phyloP scores from a whole-genome alignment of 2,329 filamentous ascomycete genomes.

The Claviceps maximensis region DNA sequence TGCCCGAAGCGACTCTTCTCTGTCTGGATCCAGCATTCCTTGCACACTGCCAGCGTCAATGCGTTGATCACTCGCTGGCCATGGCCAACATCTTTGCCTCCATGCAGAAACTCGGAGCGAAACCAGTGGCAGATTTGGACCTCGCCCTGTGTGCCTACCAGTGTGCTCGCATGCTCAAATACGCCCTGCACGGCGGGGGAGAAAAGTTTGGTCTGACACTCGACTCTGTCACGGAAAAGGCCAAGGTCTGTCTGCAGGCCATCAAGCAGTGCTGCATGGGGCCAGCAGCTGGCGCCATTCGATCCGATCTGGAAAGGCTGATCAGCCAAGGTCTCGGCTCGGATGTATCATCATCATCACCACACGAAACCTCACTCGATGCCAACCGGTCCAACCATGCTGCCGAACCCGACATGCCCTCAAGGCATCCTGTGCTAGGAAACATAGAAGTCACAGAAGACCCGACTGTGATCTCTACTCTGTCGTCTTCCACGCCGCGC shows the following conservation, averaged over 20 bases:
- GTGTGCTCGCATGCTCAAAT: slow-evolving; percentile 39
- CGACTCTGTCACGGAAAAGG: slow-evolving; percentile 35
- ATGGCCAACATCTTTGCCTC: slow-evolving; percentile 43
- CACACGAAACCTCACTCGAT: slow-evolving; percentile 4
- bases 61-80: slow-evolving; percentile 39
- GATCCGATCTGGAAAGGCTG: slow-evolving; percentile 36
- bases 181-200: slow-evolving; percentile 32
- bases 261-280: slow-evolving; percentile 38
- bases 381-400: neutral
- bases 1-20: slow-evolving; percentile 30
- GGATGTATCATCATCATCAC: slow-evolving; percentile 9
- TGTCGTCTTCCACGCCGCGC: neutral
- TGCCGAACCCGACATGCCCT: slow-evolving; percentile 6
- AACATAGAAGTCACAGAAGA: slow-evolving; percentile 15
- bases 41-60: slow-evolving; percentile 34
- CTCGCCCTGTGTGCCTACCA: slow-evolving; percentile 43
- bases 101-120: slow-evolving; percentile 36
- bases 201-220: slow-evolving; percentile 29
- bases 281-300: slow-evolving; percentile 34
- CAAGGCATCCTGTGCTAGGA: slow-evolving; percentile 9
- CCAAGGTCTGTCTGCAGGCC: slow-evolving; percentile 36
- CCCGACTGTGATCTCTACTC: slow-evolving; percentile 13
- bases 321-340: slow-evolving; percentile 30
- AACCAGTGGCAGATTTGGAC: slow-evolving; percentile 41
- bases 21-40: slow-evolving; percentile 36